Percentiles rank a stretch among this genome's conserved stretches.
Evolutionary conservation across 2,329 filamentous ascomycete genomes (phyloP).

Genomic region (Graphiopsis chlorocephala): DNA sequence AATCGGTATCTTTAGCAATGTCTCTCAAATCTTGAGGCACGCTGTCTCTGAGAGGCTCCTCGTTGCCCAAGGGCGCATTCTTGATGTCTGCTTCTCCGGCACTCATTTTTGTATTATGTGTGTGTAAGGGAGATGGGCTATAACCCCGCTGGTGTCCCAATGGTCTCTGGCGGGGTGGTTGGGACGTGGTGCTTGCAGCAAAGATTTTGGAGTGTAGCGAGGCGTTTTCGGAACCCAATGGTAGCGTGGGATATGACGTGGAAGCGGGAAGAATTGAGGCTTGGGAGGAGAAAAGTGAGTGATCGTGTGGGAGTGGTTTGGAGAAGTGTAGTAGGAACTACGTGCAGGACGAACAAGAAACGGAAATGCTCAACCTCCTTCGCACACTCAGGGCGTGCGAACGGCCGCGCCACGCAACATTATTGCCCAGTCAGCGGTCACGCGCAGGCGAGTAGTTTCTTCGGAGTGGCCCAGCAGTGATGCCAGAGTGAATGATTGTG

Average conservation of each 20-base stretch:
- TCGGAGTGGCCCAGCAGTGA: conserved; percentile 15
- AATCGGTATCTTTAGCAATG: not conserved
- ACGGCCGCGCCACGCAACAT: conserved; percentile 11
- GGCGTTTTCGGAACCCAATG: not conserved
- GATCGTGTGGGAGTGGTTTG: not conserved
- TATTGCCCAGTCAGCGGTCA: conserved; percentile 16
- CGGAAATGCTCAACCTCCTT: conserved; percentile 11
- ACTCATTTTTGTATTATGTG: not conserved
- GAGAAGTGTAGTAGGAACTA: not conserved
- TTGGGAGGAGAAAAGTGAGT: not conserved
- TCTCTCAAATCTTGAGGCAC: conserved; percentile 9
- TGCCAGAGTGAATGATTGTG: conserved; percentile 15
- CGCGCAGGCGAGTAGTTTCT: conserved; percentile 16
- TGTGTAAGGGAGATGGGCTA: not conserved
- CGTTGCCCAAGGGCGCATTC: conserved; percentile 10
- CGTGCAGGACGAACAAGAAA: conserved; percentile 3
- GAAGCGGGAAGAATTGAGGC: not conserved
- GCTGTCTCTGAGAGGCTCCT: not conserved
- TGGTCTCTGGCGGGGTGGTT: conserved; percentile 13
- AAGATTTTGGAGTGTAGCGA: not conserved
- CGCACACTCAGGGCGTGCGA: conserved; percentile 1
- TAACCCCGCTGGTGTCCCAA: conserved; percentile 13
- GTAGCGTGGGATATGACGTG: not conserved
- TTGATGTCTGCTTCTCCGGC: conserved; percentile 11
- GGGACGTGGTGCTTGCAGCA: not conserved